A percentile compares a stretch with the other conserved stretches of the same genome.
phyloP scores from a whole-genome alignment of 2,329 filamentous ascomycete genomes.

The Trichophyton rubrum region DNA sequence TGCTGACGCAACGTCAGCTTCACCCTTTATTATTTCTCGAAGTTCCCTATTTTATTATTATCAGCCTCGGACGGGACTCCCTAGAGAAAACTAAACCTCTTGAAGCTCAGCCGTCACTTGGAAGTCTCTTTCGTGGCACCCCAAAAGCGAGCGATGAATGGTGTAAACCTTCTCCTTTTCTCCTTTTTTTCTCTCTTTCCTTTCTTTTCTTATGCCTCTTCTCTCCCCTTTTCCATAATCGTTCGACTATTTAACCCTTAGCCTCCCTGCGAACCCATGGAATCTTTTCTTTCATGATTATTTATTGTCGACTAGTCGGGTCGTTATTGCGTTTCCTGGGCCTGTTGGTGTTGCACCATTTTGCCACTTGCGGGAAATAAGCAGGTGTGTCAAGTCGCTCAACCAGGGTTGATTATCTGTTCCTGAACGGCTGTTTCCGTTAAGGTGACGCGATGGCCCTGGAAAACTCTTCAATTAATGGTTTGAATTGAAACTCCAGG shows the following conservation, averaged over 20 bases:
- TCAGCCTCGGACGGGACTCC: too few species aligned
- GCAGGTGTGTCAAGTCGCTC: not conserved
- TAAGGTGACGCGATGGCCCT: not conserved
- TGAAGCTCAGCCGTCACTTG: too few species aligned
- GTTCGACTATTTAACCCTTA: not conserved
- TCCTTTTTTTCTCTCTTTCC: not conserved
- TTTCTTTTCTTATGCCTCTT: not conserved
- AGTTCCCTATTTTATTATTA: too few species aligned
- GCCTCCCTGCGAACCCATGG: not conserved
- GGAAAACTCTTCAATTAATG: not conserved
- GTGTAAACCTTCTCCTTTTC: not conserved
- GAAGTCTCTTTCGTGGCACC: too few species aligned
- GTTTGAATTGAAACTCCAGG: not conserved
- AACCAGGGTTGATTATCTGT: not conserved
- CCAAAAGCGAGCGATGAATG: not conserved
- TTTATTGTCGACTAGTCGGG: not conserved
- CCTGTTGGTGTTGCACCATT: not conserved
- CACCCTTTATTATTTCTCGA: too few species aligned
- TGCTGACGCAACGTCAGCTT: too few species aligned
- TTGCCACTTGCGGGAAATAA: slow-evolving; percentile 1
- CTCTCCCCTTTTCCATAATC: not conserved
- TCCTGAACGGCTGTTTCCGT: not conserved
- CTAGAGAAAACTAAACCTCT: too few species aligned
- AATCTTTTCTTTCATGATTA: not conserved
- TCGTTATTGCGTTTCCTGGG: not conserved